These are phyloP conservation scores for Orbilia brochopaga DNA, from an alignment of 2,329 filamentous ascomycete species.

Conservation along the genomic window DNA sequence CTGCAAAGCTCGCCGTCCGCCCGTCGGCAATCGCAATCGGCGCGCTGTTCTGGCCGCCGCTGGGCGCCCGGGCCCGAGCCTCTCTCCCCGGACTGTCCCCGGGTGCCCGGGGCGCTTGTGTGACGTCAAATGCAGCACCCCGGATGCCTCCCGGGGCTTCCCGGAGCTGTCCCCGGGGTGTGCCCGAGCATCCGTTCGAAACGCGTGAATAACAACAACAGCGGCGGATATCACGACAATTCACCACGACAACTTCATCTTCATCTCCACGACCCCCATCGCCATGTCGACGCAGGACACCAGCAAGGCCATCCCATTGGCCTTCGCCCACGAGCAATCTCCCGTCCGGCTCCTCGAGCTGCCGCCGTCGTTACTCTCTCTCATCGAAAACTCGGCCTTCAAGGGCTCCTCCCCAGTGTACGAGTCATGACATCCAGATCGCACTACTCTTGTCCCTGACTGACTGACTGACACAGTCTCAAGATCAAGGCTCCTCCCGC, in stretches of 20 bases:
- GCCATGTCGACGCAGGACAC: conserved; percentile 53
- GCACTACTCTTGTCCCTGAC: not conserved
- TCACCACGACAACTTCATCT: not conserved
- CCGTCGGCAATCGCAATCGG: conserved; percentile 3
- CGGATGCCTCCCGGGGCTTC: not conserved
- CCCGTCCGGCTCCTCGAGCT: conserved; percentile 54
- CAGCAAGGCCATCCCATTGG: conserved; percentile 51
- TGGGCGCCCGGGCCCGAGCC: not conserved
- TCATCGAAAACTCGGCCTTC: conserved; percentile 51
- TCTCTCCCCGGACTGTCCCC: not conserved
- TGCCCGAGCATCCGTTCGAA: not conserved
- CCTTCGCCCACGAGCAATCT: conserved; percentile 52
- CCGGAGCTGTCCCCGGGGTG: conserved; percentile 5
- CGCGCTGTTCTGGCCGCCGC: too few species aligned
- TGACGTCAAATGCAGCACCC: conserved; percentile 5
- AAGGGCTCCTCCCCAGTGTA: conserved; percentile 52
- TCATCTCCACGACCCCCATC: not conserved
- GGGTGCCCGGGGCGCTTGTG: conserved; percentile 17
- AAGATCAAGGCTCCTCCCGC: conserved; percentile 52
- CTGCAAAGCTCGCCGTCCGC: not conserved
- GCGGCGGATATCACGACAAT: not conserved
- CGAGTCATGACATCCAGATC: conserved; percentile 12
- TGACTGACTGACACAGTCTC: conserved; percentile 46
- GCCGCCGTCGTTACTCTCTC: conserved; percentile 52
- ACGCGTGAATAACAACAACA: not conserved